These are phyloP conservation scores for Dipodascopsis tothii DNA, from an alignment of 805 yeast genomes.

Conservation along the genomic window DNA sequence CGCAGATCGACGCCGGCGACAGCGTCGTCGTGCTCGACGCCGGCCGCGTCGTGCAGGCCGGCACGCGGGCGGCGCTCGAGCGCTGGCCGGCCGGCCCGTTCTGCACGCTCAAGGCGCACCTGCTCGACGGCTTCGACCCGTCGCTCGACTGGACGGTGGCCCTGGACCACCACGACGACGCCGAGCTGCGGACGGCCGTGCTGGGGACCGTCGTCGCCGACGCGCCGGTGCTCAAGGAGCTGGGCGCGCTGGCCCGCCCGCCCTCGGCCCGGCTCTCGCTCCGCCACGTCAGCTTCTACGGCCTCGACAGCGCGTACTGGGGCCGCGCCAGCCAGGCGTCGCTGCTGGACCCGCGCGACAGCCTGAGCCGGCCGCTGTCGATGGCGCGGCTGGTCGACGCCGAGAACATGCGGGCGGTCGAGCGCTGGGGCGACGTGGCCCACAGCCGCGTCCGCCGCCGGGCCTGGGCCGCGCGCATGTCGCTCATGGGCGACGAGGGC, in stretches of 20 bases:
- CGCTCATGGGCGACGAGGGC: not conserved
- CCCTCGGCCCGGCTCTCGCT: not conserved
- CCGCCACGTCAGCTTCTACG: no score
- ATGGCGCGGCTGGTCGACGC: not conserved
- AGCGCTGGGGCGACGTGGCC: not conserved
- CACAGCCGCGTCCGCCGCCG: not conserved
- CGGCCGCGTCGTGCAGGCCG: slow-evolving; percentile 49
- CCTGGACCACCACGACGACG: not conserved
- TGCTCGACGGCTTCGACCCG: slow-evolving; percentile 4
- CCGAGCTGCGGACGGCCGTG: not conserved
- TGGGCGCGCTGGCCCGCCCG: not conserved
- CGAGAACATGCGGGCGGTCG: not conserved
- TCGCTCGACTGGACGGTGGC: slow-evolving; percentile 1
- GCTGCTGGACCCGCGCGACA: not conserved
- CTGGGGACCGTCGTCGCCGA: not conserved
- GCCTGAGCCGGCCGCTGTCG: not conserved
- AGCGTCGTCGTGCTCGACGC: slow-evolving; percentile 49
- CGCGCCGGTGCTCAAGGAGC: no score
- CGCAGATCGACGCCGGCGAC: slow-evolving; percentile 52
- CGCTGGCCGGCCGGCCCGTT: slow-evolving; percentile 4
- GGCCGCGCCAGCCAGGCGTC: not conserved
- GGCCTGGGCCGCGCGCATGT: not conserved
- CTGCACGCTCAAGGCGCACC: slow-evolving; percentile 1
- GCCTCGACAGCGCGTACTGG: not conserved
- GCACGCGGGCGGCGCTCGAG: slow-evolving; percentile 34